Conservation (phyloP, 106 monocot species). For the Ottelia alismoides region DNA sequence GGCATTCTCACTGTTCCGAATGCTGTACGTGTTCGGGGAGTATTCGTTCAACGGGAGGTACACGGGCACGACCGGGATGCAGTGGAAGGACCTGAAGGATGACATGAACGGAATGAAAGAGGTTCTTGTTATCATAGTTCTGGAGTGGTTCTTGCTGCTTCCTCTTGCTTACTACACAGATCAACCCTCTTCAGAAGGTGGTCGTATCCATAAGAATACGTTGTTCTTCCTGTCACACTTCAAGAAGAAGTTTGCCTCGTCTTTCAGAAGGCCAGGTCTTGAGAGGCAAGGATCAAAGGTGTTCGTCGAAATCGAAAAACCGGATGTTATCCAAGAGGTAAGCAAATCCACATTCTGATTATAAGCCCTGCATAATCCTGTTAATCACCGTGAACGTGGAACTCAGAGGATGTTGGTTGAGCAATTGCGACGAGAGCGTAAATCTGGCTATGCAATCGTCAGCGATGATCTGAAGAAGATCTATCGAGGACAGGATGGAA, state of each 20-base stretch:
- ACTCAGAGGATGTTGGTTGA: conserved; percentile 47
- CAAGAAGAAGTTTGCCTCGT: conserved; percentile 10
- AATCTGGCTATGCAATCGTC: conserved; percentile 32
- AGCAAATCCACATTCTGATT: conserved; percentile 4
- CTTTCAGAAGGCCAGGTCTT: conserved; percentile 14
- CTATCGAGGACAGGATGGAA: conserved; percentile 56
- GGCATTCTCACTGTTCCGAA: conserved; percentile 56
- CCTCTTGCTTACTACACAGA: conserved; percentile 36
- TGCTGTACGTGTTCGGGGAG: conserved; percentile 52
- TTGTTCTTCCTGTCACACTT: conserved; percentile 21
- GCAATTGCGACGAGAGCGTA: conserved; percentile 22
- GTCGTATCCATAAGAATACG: conserved; percentile 10
- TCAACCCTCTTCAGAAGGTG: conserved; percentile 16
- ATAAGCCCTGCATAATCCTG: not conserved
- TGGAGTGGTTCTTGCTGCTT: conserved; percentile 48
- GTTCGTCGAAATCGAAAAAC: conserved; percentile 51
- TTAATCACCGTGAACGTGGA: not conserved
- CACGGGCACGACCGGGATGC: conserved; percentile 52
- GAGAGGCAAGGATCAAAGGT: conserved; percentile 36
- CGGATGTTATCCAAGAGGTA: conserved; percentile 61
- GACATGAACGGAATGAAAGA: conserved; percentile 47
- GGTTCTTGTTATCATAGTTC: conserved; percentile 43
- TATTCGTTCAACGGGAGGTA: conserved; percentile 37
- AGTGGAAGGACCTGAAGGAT: conserved; percentile 39
- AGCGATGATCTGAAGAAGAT: conserved; percentile 52